These are phyloP conservation scores for Syncephalastrum contaminatum DNA, from an alignment of 371 early-diverging fungal genomes.

Conservation along the genomic window DNA sequence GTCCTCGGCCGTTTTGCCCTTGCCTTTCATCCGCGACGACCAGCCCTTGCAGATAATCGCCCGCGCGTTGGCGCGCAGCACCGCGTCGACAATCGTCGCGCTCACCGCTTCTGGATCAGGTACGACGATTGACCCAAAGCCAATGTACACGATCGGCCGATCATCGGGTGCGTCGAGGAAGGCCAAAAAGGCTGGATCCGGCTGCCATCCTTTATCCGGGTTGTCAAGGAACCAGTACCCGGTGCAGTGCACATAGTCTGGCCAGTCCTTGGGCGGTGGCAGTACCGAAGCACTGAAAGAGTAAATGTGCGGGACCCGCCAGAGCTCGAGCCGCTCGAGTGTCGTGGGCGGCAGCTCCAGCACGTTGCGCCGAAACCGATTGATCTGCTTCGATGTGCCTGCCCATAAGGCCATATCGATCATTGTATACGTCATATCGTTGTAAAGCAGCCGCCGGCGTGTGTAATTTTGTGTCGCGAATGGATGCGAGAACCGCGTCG, in stretches of 20 bases:
- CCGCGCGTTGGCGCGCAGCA: conserved; percentile 63
- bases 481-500: conserved; percentile 77
- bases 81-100: conserved; percentile 63
- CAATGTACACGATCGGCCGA: conserved; percentile 77
- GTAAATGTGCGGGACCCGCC: conserved; percentile 70
- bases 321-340: conserved; percentile 52
- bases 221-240: conserved; percentile 83
- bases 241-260: conserved; percentile 71
- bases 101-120: conserved; percentile 74
- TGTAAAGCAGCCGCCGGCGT: conserved; percentile 68
- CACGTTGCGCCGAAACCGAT: conserved; percentile 61
- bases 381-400: conserved; percentile 60
- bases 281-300: conserved; percentile 72
- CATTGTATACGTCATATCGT: conserved; percentile 76
- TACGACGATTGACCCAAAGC: conserved; percentile 84
- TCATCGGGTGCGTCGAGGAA: conserved; percentile 56
- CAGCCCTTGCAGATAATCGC: conserved; percentile 84
- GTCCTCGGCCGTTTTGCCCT: conserved; percentile 13
- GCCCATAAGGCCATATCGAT: conserved; percentile 78
- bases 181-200: conserved; percentile 46
- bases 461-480: conserved; percentile 63
- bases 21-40: conserved; percentile 53
- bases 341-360: conserved; percentile 54
- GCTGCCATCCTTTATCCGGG: conserved; percentile 58
- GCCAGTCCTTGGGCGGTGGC: conserved; percentile 76